These are phyloP conservation scores for Aspergillus pseudonomiae DNA, from an alignment of 2,329 filamentous ascomycete species.

Conservation along the genomic window DNA sequence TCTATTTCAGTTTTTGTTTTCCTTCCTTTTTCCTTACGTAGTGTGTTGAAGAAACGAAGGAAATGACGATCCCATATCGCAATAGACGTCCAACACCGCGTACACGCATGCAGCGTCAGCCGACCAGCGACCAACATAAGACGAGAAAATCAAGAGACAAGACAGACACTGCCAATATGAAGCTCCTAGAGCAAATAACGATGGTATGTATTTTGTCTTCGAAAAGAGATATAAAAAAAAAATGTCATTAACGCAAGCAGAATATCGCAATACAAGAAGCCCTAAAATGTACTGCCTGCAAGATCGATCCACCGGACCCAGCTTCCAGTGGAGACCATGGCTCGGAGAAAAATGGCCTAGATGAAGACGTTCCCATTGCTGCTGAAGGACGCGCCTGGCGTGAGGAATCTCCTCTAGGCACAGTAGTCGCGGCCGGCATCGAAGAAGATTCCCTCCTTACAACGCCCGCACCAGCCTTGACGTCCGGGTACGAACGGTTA, in stretches of 20 bases:
- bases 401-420: background rate
- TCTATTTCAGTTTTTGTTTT: background rate
- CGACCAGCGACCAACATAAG: background rate
- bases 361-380: constrained; percentile 24
- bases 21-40: background rate
- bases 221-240: background rate
- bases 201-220: background rate
- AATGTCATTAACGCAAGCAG: constrained; percentile 1
- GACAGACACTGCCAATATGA: background rate
- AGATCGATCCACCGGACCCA: constrained; percentile 17
- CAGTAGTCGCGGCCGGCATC: background rate
- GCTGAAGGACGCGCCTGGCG: background rate
- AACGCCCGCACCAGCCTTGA: constrained; percentile 9
- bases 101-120: background rate
- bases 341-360: constrained; percentile 19
- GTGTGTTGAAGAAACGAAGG: background rate
- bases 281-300: constrained; percentile 29
- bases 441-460: constrained; percentile 6
- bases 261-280: constrained; percentile 28
- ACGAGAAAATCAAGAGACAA: background rate
- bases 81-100: background rate
- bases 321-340: constrained; percentile 22
- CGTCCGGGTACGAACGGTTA: constrained; percentile 16
- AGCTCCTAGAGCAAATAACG: background rate
- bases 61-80: background rate